Conservation (phyloP, 768 basidiomycete genomes). For the Boletus patriciae region DNA sequence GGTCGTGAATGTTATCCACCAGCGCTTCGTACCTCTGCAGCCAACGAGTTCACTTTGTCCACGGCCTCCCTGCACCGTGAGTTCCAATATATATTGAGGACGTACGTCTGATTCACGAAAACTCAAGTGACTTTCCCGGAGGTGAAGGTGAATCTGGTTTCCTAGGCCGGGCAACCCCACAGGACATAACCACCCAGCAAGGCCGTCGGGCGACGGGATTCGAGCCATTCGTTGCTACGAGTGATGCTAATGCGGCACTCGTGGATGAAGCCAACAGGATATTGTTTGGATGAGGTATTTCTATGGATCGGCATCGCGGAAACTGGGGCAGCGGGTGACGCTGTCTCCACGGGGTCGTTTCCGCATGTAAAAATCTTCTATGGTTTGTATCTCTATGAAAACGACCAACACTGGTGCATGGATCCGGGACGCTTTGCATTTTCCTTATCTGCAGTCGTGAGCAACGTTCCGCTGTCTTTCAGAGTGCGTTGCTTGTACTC, state of each 20-base stretch:
- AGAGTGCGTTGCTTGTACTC: no score
- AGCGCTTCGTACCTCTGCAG: slow-evolving; percentile 51
- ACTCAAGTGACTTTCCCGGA: slow-evolving; percentile 49
- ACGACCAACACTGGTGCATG: no score
- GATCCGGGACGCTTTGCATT: no score
- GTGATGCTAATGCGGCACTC: slow-evolving; percentile 13
- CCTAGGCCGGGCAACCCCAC: slow-evolving; percentile 35
- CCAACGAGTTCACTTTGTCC: slow-evolving; percentile 47
- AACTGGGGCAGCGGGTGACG: not conserved
- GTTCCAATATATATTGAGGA: not conserved
- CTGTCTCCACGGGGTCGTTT: not conserved
- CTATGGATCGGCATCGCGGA: not conserved
- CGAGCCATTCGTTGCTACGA: slow-evolving; percentile 32
- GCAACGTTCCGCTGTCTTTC: no score
- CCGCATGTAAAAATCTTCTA: not conserved
- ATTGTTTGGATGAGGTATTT: slow-evolving; percentile 16
- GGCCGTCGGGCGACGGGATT: slow-evolving; percentile 46
- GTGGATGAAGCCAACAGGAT: slow-evolving; percentile 32
- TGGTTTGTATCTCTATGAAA: no score
- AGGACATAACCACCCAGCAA: slow-evolving; percentile 36
- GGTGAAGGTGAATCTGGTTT: slow-evolving; percentile 51
- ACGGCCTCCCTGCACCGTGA: slow-evolving; percentile 54
- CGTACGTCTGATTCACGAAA: not conserved
- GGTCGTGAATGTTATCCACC: not conserved
- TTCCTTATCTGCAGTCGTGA: no score